These are phyloP conservation scores for Bipolaris victoriae DNA, from an alignment of 2,329 filamentous ascomycete genomes.

Conservation along the genomic window DNA sequence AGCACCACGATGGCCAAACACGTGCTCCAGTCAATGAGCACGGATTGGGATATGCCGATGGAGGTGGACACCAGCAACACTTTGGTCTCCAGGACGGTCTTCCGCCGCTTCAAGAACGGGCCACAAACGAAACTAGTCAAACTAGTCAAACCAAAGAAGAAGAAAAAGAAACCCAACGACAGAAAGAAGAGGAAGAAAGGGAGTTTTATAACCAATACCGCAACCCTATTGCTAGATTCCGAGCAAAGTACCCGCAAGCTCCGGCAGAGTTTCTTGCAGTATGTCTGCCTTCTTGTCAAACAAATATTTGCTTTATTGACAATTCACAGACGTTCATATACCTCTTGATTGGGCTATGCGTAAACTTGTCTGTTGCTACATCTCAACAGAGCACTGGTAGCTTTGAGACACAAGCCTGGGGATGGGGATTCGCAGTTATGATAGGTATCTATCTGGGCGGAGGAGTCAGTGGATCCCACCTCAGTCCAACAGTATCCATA, in stretches of 20 bases:
- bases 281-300: background rate
- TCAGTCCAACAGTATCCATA: constrained; percentile 57
- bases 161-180: constrained; percentile 45
- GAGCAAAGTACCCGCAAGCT: constrained; percentile 60
- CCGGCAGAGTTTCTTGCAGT: constrained; percentile 61
- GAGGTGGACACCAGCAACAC: constrained; percentile 20
- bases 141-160: constrained; percentile 44
- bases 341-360: constrained; percentile 56
- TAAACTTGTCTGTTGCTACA: constrained; percentile 57
- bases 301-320: background rate
- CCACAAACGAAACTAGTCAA: constrained; percentile 33
- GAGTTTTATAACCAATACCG: constrained; percentile 58
- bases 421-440: constrained; percentile 64
- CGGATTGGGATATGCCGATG: constrained; percentile 23
- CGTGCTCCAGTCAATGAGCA: constrained; percentile 34
- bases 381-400: constrained; percentile 50
- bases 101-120: constrained; percentile 43
- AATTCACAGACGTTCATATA: constrained; percentile 32
- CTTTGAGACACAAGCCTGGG: constrained; percentile 41
- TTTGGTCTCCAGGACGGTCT: constrained; percentile 56
- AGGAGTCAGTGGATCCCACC: constrained; percentile 56
- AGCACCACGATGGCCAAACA: constrained; percentile 17
- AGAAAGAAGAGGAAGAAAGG: constrained; percentile 54
- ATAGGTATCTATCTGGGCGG: constrained; percentile 55
- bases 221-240: constrained; percentile 59